Percentiles rank a stretch among this genome's conserved stretches.
These are phyloP conservation scores for Geranomyces michiganensis DNA, from an alignment of 192 early-diverging fungal species.

Conservation along the genomic window DNA sequence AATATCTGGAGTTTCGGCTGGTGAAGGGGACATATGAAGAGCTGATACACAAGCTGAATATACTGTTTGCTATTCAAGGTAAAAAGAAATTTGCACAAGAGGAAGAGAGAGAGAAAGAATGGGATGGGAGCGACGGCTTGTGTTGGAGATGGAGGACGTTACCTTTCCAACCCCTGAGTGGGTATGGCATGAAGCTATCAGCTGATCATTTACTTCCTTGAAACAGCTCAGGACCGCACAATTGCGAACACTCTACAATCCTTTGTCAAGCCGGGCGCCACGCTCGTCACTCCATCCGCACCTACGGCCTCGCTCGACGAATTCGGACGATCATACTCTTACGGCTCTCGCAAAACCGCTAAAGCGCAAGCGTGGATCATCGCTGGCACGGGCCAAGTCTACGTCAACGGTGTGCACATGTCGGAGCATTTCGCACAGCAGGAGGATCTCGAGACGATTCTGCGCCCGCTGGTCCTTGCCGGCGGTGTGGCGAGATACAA, in stretches of 20 bases:
- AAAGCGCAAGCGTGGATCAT: constrained; percentile 76
- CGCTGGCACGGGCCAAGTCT: constrained; percentile 56
- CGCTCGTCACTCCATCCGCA: constrained; percentile 13
- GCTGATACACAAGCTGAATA: constrained; percentile 50
- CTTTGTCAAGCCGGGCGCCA: constrained; percentile 39
- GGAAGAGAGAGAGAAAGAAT: neutral
- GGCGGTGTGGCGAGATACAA: constrained; percentile 77
- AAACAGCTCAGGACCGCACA: constrained; percentile 8
- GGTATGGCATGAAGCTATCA: neutral
- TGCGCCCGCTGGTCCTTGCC: constrained; percentile 74
- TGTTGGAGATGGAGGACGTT: too few relatives aligned
- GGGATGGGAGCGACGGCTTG: neutral
- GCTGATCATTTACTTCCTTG: neutral
- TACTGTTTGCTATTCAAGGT: constrained; percentile 43
- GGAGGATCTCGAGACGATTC: constrained; percentile 67
- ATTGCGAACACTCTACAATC: constrained; percentile 22
- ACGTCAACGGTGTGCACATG: constrained; percentile 79
- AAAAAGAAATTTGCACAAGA: too few relatives aligned
- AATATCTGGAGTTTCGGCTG: constrained; percentile 35
- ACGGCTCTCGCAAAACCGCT: constrained; percentile 82
- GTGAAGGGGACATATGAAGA: constrained; percentile 34
- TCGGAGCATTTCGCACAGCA: constrained; percentile 73
- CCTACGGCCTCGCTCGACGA: constrained; percentile 56
- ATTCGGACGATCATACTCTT: constrained; percentile 71
- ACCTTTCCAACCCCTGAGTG: too few relatives aligned